These are phyloP conservation scores for Epichloe elymi DNA, from an alignment of 2,329 filamentous ascomycete species.

Conservation along the genomic window DNA sequence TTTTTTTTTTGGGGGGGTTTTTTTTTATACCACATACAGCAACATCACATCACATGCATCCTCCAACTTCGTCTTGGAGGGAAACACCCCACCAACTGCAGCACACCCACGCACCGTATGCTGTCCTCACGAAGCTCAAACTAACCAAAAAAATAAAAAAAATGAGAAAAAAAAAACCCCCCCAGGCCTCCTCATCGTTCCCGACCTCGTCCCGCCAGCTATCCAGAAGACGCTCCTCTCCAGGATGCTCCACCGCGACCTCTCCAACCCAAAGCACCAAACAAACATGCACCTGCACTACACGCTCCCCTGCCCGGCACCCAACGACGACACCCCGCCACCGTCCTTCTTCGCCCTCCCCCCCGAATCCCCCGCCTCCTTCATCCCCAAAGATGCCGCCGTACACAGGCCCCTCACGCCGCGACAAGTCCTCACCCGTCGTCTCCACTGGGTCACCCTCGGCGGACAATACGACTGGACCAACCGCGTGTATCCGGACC, in stretches of 20 bases:
- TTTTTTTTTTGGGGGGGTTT: too few species aligned
- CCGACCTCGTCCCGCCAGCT: slow-evolving; percentile 54
- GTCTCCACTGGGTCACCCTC: slow-evolving; percentile 85
- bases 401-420: slow-evolving; percentile 65
- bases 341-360: slow-evolving; percentile 41
- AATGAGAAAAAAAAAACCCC: background rate
- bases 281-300: slow-evolving; percentile 90
- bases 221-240: slow-evolving; percentile 60
- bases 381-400: slow-evolving; percentile 53
- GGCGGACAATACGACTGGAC: slow-evolving; percentile 98
- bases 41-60: background rate
- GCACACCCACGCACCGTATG: background rate
- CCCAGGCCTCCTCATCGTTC: slow-evolving; percentile 66
- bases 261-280: slow-evolving; percentile 59
- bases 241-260: slow-evolving; percentile 62
- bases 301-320: slow-evolving; percentile 34
- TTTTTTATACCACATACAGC: background rate
- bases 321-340: slow-evolving; percentile 29
- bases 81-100: background rate
- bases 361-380: slow-evolving; percentile 39
- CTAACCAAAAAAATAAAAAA: background rate
- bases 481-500: slow-evolving; percentile 61
- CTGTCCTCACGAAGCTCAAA: too few species aligned
- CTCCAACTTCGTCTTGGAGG: background rate
- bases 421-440: slow-evolving; percentile 59